phyloP scores from a whole-genome alignment of 2,329 filamentous ascomycete species.

The Epichloe festucae region DNA sequence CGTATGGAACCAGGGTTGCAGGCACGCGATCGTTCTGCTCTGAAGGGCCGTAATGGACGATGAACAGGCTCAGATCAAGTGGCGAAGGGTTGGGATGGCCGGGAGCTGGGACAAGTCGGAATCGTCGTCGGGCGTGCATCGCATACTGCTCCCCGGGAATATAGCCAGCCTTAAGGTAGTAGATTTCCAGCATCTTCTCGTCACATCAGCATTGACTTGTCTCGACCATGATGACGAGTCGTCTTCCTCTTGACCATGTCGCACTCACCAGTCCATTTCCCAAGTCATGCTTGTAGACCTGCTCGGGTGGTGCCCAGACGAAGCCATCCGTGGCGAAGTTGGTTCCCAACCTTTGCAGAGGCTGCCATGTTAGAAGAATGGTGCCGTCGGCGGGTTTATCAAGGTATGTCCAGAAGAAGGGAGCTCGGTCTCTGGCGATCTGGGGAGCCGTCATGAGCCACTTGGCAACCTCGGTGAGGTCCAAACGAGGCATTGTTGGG shows the following conservation, averaged over 20 bases:
- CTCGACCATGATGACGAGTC: neutral
- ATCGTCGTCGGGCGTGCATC: constrained; percentile 69
- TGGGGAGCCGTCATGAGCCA: constrained; percentile 75
- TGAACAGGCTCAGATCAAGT: constrained; percentile 73
- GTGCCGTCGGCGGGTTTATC: constrained; percentile 70
- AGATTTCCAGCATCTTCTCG: constrained; percentile 71
- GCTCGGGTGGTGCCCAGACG: constrained; percentile 76
- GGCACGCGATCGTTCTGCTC: constrained; percentile 64
- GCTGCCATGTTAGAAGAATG: constrained; percentile 81
- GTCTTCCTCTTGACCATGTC: neutral
- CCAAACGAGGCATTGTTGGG: constrained; percentile 57
- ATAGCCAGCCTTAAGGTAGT: constrained; percentile 70
- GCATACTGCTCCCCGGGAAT: constrained; percentile 62
- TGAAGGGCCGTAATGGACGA: constrained; percentile 76
- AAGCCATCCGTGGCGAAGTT: constrained; percentile 86
- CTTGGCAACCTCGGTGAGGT: constrained; percentile 64
- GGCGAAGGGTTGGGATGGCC: constrained; percentile 56
- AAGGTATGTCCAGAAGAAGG: constrained; percentile 90
- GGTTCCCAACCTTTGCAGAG: constrained; percentile 53
- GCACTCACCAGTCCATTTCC: constrained; percentile 43
- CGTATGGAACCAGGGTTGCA: constrained; percentile 50
- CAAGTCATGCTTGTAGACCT: constrained; percentile 60
- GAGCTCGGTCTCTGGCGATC: constrained; percentile 69
- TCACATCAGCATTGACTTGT: neutral
- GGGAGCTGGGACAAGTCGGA: constrained; percentile 65